phyloP scores from a whole-genome alignment of 2,329 filamentous ascomycete species.

The Dothideomycetes sp. region DNA sequence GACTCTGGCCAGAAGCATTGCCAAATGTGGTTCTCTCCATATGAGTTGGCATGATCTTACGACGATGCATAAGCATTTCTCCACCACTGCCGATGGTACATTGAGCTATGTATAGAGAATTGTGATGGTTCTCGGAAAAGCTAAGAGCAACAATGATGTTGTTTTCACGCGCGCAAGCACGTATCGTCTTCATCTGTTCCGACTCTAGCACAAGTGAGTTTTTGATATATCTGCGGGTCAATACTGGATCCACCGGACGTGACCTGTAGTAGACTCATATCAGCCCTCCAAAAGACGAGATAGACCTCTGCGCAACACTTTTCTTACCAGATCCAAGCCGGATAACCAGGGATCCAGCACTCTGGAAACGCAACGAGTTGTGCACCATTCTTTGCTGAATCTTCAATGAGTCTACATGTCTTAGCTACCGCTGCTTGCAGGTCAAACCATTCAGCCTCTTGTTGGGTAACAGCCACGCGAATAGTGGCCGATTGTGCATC shows the following conservation, averaged over 20 bases:
- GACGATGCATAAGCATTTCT: conserved; percentile 27
- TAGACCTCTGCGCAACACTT: too few relatives aligned
- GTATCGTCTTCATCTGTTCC: conserved; percentile 36
- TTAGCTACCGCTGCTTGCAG: conserved; percentile 47
- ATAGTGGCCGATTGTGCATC: too few relatives aligned
- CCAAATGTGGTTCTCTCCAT: conserved; percentile 37
- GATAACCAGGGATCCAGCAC: conserved; percentile 38
- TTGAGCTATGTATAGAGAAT: conserved; percentile 34
- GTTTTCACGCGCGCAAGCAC: conserved; percentile 25
- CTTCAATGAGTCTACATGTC: conserved; percentile 47
- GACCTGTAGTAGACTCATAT: too few relatives aligned
- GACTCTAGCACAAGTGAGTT: conserved; percentile 35
- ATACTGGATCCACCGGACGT: conserved; percentile 33
- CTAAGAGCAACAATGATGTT: conserved; percentile 31
- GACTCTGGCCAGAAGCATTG: conserved; percentile 27
- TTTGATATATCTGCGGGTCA: conserved; percentile 34
- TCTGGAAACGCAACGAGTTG: conserved; percentile 45
- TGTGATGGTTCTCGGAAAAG: conserved; percentile 31
- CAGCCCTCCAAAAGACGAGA: too few relatives aligned
- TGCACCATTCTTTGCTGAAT: conserved; percentile 46
- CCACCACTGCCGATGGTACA: conserved; percentile 29
- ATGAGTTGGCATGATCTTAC: conserved; percentile 37
- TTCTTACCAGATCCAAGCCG: conserved; percentile 38
- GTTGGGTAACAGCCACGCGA: conserved; percentile 44
- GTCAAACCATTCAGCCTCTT: conserved; percentile 53